These are phyloP conservation scores for Epichloe elymi DNA, from an alignment of 2,329 filamentous ascomycete species.

Conservation along the genomic window DNA sequence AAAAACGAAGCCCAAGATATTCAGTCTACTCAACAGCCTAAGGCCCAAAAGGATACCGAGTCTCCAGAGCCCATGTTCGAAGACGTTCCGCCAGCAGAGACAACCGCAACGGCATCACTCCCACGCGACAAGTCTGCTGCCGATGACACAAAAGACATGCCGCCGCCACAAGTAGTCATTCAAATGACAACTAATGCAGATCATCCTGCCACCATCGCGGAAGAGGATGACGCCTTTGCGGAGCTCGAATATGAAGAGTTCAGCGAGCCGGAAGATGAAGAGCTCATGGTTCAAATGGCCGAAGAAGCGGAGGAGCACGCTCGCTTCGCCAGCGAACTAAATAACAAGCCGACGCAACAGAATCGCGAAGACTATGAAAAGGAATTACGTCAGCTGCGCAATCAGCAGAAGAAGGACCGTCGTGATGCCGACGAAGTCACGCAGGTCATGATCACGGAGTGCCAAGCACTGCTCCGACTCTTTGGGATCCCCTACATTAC, in stretches of 20 bases:
- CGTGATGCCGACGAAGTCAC: conserved; percentile 95
- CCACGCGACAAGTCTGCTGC: neutral
- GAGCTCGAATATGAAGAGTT: conserved; percentile 59
- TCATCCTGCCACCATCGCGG: conserved; percentile 2
- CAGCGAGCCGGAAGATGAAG: conserved; percentile 85
- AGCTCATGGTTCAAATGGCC: conserved; percentile 73
- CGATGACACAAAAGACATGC: neutral
- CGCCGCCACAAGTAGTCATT: neutral
- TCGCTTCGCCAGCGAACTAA: conserved; percentile 78
- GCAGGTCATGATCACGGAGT: conserved; percentile 90
- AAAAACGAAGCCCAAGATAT: neutral
- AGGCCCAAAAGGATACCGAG: conserved; percentile 12
- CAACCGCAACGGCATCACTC: neutral
- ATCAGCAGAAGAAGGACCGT: conserved; percentile 92
- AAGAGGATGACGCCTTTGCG: conserved; percentile 30
- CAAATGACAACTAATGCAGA: neutral
- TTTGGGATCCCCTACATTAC: conserved; percentile 96
- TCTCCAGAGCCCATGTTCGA: conserved; percentile 25
- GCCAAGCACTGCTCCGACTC: conserved; percentile 74
- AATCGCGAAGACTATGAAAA: conserved; percentile 71
- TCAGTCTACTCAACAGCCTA: neutral
- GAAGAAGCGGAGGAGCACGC: conserved; percentile 89
- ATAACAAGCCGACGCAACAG: conserved; percentile 56
- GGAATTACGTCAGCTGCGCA: conserved; percentile 74
- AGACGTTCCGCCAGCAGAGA: conserved; percentile 18